Evolutionary conservation across 1,284 basidiomycete species (phyloP).

Genomic region (Moesziomyces aphidis): DNA sequence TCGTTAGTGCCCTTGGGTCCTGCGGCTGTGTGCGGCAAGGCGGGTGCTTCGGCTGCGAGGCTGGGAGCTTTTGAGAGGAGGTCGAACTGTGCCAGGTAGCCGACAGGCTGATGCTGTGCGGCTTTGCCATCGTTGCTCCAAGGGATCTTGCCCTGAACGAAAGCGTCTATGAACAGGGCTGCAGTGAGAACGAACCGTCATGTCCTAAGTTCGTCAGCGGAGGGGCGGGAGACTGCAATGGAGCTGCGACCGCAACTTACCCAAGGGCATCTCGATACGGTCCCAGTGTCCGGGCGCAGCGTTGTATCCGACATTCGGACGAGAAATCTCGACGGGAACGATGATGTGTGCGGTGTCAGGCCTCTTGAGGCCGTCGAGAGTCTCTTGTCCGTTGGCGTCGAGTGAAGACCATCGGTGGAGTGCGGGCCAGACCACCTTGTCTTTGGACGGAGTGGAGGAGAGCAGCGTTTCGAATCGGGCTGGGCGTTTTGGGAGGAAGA

Average conservation of each 20-base stretch:
- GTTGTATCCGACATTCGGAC: constrained; percentile 39
- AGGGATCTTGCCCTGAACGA: constrained; percentile 44
- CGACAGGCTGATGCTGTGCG: constrained; percentile 20
- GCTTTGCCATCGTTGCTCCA: constrained; percentile 9
- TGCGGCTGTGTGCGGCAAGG: constrained; percentile 43
- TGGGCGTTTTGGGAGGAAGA: constrained; percentile 24
- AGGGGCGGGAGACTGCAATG: too few relatives aligned
- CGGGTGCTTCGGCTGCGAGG: constrained; percentile 43
- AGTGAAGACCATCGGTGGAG: constrained; percentile 28
- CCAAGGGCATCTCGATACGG: constrained; percentile 49
- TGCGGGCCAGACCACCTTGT: constrained; percentile 47
- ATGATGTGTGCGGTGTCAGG: constrained; percentile 21
- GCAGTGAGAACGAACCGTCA: too few relatives aligned
- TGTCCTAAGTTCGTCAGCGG: too few relatives aligned
- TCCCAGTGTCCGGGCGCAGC: constrained; percentile 38
- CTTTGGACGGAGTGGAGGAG: constrained; percentile 2
- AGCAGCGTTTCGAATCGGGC: constrained; percentile 31
- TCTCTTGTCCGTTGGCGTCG: constrained; percentile 28
- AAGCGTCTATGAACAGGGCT: constrained; percentile 52
- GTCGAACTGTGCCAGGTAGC: constrained; percentile 54
- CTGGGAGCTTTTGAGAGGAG: constrained; percentile 30
- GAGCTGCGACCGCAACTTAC: not conserved
- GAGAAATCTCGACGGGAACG: constrained; percentile 50
- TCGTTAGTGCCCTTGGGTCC: constrained; percentile 43
- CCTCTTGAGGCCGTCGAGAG: constrained; percentile 33